Percentiles rank a stretch among this genome's conserved stretches.
Evolutionary conservation across 1,139 yeast genomes (phyloP).

Genomic region (Geotrichum fermentans): DNA sequence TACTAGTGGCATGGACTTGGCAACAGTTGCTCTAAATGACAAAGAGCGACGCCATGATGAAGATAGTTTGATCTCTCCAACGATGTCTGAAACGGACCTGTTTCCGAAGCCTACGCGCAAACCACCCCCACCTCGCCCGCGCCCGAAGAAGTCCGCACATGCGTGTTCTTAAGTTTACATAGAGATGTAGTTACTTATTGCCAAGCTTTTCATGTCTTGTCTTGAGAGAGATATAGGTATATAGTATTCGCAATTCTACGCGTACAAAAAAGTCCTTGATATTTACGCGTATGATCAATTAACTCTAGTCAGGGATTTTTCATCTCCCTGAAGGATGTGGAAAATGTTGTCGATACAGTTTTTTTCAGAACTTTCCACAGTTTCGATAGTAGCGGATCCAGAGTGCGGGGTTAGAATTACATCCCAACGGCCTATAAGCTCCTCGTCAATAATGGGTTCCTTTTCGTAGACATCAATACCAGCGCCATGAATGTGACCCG

Average conservation of each 20-base stretch:
- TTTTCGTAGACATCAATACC: conserved; percentile 70
- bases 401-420: conserved; percentile 13
- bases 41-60: not conserved
- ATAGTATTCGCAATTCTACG: too few species aligned
- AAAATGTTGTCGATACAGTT: conserved; percentile 48
- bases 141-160: too few species aligned
- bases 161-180: too few species aligned
- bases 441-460: conserved; percentile 61
- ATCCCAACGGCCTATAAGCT: conserved; percentile 51
- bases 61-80: not conserved
- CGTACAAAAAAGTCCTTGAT: too few species aligned
- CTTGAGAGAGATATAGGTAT: too few species aligned
- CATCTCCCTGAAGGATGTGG: conserved; percentile 34
- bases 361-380: conserved; percentile 20
- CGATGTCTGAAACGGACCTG: not conserved
- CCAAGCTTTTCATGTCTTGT: too few species aligned
- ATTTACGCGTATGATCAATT: conserved; percentile 6
- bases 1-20: conserved; percentile 18
- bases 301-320: conserved; percentile 14
- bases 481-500: conserved; percentile 57
- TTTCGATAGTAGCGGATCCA: conserved; percentile 14
- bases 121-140: conserved; percentile 16
- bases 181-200: too few species aligned
- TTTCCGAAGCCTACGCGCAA: conserved; percentile 2
- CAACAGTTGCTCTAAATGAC: not conserved